Percentiles rank a stretch among this genome's conserved stretches.
phyloP scores from a whole-genome alignment of 164 flowering plant genomes.

The Chimonanthus salicifolius region DNA sequence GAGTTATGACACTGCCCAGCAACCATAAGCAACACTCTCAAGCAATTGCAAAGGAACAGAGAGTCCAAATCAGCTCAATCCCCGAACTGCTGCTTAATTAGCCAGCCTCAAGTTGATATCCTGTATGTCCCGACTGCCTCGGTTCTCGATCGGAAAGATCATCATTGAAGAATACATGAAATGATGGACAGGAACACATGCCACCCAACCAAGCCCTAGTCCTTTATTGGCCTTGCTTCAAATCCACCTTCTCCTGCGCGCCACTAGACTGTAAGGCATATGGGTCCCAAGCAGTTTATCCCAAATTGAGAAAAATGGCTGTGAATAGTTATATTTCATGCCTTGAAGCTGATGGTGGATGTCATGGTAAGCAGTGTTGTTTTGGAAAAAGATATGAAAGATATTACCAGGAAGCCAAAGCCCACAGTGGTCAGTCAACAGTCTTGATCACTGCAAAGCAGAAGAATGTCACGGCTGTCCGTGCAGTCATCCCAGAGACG shows the following conservation, averaged over 20 bases:
- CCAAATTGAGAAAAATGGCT: constrained; percentile 82
- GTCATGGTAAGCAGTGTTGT: constrained; percentile 84
- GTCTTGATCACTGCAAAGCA: constrained; percentile 71
- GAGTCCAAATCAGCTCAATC: background rate
- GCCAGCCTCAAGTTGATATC: background rate
- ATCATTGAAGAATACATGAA: background rate
- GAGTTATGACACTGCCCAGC: background rate
- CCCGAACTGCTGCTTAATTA: constrained; percentile 1
- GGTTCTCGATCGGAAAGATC: background rate
- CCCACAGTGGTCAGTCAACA: constrained; percentile 87
- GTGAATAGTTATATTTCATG: constrained; percentile 62
- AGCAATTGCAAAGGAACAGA: constrained; percentile 5
- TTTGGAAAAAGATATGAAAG: constrained; percentile 62
- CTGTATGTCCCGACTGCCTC: background rate
- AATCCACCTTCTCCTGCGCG: constrained; percentile 68
- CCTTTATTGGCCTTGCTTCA: constrained; percentile 54
- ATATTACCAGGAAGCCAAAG: constrained; percentile 79
- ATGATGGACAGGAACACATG: background rate
- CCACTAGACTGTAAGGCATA: constrained; percentile 55
- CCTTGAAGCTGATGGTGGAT: constrained; percentile 84
- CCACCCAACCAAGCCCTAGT: constrained; percentile 14
- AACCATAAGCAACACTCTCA: background rate
- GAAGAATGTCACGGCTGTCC: constrained; percentile 65
- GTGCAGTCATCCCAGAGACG: constrained; percentile 73
- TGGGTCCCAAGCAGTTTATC: constrained; percentile 72